These are phyloP conservation scores for Poteriospumella lacustris DNA, from an alignment of 108 stramenopile genomes.

Conservation along the genomic window DNA sequence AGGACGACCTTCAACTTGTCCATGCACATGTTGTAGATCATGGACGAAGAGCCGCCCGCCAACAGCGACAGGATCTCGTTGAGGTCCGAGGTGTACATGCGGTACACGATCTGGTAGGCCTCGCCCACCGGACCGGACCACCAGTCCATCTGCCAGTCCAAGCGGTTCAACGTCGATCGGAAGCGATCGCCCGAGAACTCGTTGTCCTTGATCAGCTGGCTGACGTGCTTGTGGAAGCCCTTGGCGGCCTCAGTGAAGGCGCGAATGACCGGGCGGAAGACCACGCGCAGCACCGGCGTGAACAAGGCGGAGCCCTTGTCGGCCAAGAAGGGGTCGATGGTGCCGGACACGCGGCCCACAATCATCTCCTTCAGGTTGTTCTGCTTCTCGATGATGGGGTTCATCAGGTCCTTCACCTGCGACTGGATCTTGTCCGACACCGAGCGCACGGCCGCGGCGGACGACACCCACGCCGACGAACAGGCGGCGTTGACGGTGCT, in stretches of 20 bases:
- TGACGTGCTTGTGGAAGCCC: neutral
- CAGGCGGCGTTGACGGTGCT: neutral
- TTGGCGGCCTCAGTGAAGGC: slow-evolving; percentile 1
- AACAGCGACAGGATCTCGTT: neutral
- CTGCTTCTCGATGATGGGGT: slow-evolving; percentile 10
- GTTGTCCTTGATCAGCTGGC: neutral
- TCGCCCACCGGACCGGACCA: slow-evolving; percentile 15
- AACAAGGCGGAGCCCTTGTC: neutral
- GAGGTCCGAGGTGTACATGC: slow-evolving; percentile 4
- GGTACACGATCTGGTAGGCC: neutral
- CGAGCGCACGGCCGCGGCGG: neutral
- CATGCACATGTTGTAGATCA: slow-evolving; percentile 1
- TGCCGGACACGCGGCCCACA: neutral
- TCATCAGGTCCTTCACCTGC: neutral
- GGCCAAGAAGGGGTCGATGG: neutral
- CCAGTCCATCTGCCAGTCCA: slow-evolving; percentile 23
- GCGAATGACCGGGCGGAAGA: neutral
- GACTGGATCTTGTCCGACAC: neutral
- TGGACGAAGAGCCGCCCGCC: neutral
- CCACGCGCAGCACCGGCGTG: neutral
- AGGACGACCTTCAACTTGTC: neutral
- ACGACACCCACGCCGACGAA: neutral
- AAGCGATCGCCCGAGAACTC: neutral
- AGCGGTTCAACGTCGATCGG: neutral
- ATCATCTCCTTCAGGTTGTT: slow-evolving; percentile 15